Evolutionary conservation across 345 rosid genomes (phyloP), one percentile per base, ranked within the genome.

Genomic region (Brassica juncea): DNA sequence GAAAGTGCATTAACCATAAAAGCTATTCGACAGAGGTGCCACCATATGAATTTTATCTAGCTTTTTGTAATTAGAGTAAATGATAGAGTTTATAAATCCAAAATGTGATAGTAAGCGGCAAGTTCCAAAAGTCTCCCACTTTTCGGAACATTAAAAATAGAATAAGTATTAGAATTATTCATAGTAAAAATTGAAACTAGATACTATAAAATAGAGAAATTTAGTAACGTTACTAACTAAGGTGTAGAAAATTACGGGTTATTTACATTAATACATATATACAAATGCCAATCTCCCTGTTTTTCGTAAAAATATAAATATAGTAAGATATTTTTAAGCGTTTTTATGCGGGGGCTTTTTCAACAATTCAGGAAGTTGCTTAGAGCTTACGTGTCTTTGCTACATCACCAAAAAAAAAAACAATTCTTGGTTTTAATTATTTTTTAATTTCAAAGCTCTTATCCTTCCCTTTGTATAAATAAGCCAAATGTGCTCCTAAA

Each of bases 321-420:
- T 7, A n/a, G 10, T 67, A 42, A 67, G 77, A 79, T 68, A 72
- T 66, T 28, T 68, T 27, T 1, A 32, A 75, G 44, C 68, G 37
- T 61, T 73, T 55, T 54, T 74, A 31, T 31, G 63, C 62, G 64
- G 70, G 69, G 84, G 86, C 92, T 90, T 92, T 84, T 68, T 71
- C 75, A 69, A 49, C 80, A 81, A 76, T 68, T 34, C 64, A 71
- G 39, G 71, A 86, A 80, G 84, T 88, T 87, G 83, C 97, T 89
- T 92, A 86, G 80, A 55, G 80, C 71, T 87, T 82, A 92, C 99
- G 99, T 87, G 88, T 85, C 94, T 89, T 68, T 68, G 27, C 73
- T 75, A 80, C 58, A 75, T 55, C 79, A 52, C 83, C 77, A 42
- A 70, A 70, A 6, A 1, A 49, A 16, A 63, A 8, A 10, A 57